Evolutionary conservation across 192 early-diverging fungal species (phyloP).

Genomic region (Podochytrium sp.): DNA sequence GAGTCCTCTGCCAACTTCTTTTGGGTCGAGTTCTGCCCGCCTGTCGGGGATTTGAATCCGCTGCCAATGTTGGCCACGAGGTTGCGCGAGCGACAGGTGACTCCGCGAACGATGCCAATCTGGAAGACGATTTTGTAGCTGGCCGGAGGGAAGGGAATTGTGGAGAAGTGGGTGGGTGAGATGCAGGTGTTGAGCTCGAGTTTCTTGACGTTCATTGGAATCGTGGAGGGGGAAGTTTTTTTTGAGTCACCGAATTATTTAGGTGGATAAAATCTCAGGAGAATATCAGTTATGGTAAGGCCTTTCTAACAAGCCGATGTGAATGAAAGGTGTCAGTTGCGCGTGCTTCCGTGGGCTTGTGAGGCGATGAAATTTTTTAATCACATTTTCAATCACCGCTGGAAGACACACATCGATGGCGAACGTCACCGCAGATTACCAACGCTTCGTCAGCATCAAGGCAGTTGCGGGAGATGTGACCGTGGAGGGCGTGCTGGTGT

Average conservation of each 20-base stretch:
- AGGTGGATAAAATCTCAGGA: no score
- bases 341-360: no score
- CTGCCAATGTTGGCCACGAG: not conserved
- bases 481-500: not conserved
- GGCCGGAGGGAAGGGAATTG: not conserved
- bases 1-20: not conserved
- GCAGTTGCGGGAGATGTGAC: not conserved
- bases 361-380: no score
- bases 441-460: not conserved
- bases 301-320: no score
- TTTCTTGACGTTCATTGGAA: not conserved
- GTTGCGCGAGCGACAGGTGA: not conserved
- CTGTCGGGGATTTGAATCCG: not conserved
- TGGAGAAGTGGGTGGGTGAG: not conserved
- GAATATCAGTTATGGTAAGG: no score
- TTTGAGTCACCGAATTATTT: no score
- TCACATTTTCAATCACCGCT: no score
- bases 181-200: not conserved
- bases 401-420: constrained; percentile 19
- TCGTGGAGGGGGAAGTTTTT: no score
- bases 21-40: not conserved
- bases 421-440: constrained; percentile 10
- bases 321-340: no score
- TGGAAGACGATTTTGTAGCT: not conserved
- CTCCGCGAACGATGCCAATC: not conserved